Base-by-base conservation (phyloP, 192 early-diverging fungal species). In the Lobosporangium transversale region DNA sequence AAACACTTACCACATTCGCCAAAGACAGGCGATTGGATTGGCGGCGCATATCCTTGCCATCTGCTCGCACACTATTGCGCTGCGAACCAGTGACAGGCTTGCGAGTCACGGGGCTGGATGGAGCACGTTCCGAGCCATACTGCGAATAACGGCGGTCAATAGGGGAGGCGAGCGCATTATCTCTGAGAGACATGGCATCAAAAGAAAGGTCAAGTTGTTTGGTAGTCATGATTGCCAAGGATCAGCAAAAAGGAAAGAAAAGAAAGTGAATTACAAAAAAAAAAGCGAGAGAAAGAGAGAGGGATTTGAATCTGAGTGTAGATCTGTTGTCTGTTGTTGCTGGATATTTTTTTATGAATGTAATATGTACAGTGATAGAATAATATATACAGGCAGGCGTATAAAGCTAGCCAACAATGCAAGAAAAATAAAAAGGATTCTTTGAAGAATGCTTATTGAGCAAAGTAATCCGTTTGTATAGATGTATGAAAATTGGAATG, bases 181-280 rank as follows among this genome's bases (percentile, higher is more conserved):
- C 73, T 35, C 59, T 58, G 32, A 76, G 73, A 20, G 73, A 76
- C 64, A 76, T 52, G 52, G 73, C 63, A 45, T 76, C 73, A 53
- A 76, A 76, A 53, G 73, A 76, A 47, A 76, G 60, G 58, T 76
- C 65, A 45, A 76, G 71, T 43, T 56, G 61, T 53, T 67, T 76
- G 73, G 73, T 66, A 31, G 73, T 76, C 73, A 76, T 76, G 42
- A 62, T 54, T 45, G 52, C 29, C 27, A 44, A 49, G 54, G 47
- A 57, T 56, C 32, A 50, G 45, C 27, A 31, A 53, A 8, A 20
- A 17, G 57, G 44, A 44, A 45, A 15, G 10, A 44, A 18, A 24
- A 29, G 20, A 32, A 48, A 49, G 44, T 9, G 18, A 30, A 12
- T 47, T 14, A 44, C 18, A 24, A 18, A 35, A 62, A 36, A 54